Percentiles rank a stretch among this genome's conserved stretches.
Evolutionary conservation across 345 rosid genomes (phyloP).

Genomic region (Salix brachista): DNA sequence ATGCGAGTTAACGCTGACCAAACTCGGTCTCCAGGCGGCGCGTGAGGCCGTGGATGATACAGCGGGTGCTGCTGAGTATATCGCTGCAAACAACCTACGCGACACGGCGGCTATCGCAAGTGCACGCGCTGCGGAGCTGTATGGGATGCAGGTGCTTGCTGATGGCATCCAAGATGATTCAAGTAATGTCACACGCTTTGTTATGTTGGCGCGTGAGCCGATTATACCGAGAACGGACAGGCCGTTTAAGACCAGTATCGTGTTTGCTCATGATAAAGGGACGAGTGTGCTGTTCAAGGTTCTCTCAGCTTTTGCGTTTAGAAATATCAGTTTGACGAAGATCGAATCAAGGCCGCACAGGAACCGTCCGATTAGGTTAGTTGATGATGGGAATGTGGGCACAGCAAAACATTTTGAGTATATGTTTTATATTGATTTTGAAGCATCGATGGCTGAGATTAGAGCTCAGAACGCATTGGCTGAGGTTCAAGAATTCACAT

Average conservation of each 20-base stretch:
- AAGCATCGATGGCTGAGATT: conserved; percentile 91
- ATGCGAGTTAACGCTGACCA: conserved; percentile 76
- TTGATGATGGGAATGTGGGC: conserved; percentile 70
- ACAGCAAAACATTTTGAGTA: conserved; percentile 92
- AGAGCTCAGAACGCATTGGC: conserved; percentile 95
- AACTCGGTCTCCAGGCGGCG: conserved; percentile 70
- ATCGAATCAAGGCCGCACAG: conserved; percentile 95
- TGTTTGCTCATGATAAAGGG: conserved; percentile 92
- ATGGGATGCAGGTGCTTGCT: conserved; percentile 66
- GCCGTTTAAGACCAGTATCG: conserved; percentile 96
- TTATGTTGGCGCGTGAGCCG: conserved; percentile 96
- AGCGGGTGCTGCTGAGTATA: conserved; percentile 88
- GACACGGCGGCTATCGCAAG: conserved; percentile 93
- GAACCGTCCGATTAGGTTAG: conserved; percentile 66
- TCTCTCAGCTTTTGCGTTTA: conserved; percentile 82
- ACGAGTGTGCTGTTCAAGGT: conserved; percentile 91
- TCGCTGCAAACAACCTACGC: conserved; percentile 58
- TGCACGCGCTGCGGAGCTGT: conserved; percentile 86
- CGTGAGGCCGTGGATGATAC: conserved; percentile 95
- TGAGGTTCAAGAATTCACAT: conserved; percentile 98
- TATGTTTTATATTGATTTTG: conserved; percentile 84
- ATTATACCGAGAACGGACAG: conserved; percentile 89
- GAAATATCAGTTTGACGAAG: conserved; percentile 84
- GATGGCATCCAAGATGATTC: conserved; percentile 93
- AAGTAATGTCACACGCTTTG: conserved; percentile 87